Evolutionary conservation across 176 grass and related monocot genomes (phyloP), one percentile per base, ranked within the genome.

Genomic region (Cymbopogon citratus): DNA sequence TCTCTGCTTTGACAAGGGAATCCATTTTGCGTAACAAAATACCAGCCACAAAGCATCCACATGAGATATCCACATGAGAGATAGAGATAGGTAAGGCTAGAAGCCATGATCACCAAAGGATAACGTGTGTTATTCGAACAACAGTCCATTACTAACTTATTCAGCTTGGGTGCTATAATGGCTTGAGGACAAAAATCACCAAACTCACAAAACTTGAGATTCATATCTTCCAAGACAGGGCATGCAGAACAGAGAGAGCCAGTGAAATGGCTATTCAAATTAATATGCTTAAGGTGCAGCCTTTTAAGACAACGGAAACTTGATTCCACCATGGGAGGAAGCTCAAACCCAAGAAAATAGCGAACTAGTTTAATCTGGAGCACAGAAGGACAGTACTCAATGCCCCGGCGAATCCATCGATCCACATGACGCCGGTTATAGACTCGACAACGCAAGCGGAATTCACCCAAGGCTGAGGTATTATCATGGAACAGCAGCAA

Each of bases 331-430:
- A 71, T 41, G 0, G 21, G 51, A 71, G 83, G 65, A 21, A 84
- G 31, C 18, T 31, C 14, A 26, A 29, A 2, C 10, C 3, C 0
- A 39, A 0, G 9, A 43, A 3, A 0, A 24, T 5, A 12, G 29
- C 3, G 11, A 5, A 1, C 0, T 26, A 62, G 61, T 38, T 12
- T 1, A 71, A 85, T 85, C 19, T 62, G 24, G 6, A 71, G 51
- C 49, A 38, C 28, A 18, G 57, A 59, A 27, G 66, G 65, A 28
- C 29, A 34, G 28, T 72, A 85, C 16, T 78, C 34, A 28, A 85
- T 85, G 29, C 83, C 75, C 51, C 75, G 66, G 36, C 66, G 83
- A 77, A 85, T 12, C 83, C 83, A 85, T 28, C 75, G 33, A 48
- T 78, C 75, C 28, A 78, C 15, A 19, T 66, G 43, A 28, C 28